A percentile compares a stretch with the other conserved stretches of the same genome.
phyloP scores from a whole-genome alignment of 2,329 filamentous ascomycete species.

The Cladosporium phlei region DNA sequence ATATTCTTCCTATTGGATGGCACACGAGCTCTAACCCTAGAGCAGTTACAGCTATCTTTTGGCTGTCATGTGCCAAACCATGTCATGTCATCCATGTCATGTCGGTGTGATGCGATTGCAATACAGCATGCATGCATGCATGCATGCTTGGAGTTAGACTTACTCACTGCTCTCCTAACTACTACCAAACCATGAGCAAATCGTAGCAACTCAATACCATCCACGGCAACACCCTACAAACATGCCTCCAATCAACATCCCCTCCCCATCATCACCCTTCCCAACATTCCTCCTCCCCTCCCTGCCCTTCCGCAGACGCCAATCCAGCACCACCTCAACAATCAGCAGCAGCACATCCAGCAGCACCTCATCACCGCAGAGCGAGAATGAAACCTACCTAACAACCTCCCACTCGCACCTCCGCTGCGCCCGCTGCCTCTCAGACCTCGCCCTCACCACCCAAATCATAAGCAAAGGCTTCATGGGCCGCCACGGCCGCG shows the following conservation, averaged over 20 bases:
- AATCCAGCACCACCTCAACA: constrained; percentile 37
- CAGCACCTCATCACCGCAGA: constrained; percentile 20
- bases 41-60: too few species aligned
- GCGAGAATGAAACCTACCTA: constrained; percentile 36
- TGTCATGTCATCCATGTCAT: not conserved
- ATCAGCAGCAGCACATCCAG: constrained; percentile 31
- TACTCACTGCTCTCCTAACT: too few species aligned
- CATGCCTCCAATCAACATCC: constrained; percentile 20
- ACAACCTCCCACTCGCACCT: constrained; percentile 50
- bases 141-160: too few species aligned
- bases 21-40: too few species aligned
- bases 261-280: constrained; percentile 39
- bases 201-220: too few species aligned
- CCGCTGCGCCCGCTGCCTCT: constrained; percentile 55
- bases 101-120: too few species aligned
- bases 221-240: too few species aligned
- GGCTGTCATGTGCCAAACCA: constrained; percentile 9
- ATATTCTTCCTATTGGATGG: too few species aligned
- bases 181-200: too few species aligned
- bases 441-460: constrained; percentile 54
- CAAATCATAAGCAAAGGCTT: constrained; percentile 44
- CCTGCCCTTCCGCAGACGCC: constrained; percentile 44
- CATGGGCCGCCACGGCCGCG: constrained; percentile 59
- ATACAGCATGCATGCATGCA: too few species aligned
- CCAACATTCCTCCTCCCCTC: constrained; percentile 49